These are phyloP conservation scores for Ogataea degrootiae DNA, from an alignment of 805 yeast species.

Conservation along the genomic window DNA sequence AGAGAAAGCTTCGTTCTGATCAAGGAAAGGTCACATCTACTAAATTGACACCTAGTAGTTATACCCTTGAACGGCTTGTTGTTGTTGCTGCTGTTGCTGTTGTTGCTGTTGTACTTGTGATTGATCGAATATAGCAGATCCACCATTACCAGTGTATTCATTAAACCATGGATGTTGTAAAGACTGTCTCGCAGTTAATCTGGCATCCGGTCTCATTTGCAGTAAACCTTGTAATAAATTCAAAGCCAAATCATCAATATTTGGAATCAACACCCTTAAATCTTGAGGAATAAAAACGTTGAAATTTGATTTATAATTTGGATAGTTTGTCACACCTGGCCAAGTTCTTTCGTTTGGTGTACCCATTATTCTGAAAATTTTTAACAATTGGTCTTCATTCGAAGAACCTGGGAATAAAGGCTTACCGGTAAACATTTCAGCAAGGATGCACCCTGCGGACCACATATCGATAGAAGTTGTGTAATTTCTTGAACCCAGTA, in stretches of 20 bases:
- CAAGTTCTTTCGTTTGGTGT: slow-evolving; percentile 94
- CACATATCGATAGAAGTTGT: slow-evolving; percentile 97
- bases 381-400: slow-evolving; percentile 90
- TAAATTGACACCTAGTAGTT: slow-evolving; percentile 3
- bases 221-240: slow-evolving; percentile 56
- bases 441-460: slow-evolving; percentile 98
- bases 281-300: slow-evolving; percentile 88
- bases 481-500: slow-evolving; percentile 91
- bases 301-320: slow-evolving; percentile 82
- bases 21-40: background rate
- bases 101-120: slow-evolving; percentile 6
- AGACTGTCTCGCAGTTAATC: slow-evolving; percentile 57
- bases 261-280: slow-evolving; percentile 61
- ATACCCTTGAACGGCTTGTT: slow-evolving; percentile 4
- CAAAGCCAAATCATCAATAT: slow-evolving; percentile 63
- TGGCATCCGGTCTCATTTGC: slow-evolving; percentile 58
- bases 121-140: slow-evolving; percentile 5
- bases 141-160: slow-evolving; percentile 45
- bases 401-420: slow-evolving; percentile 96
- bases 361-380: slow-evolving; percentile 90
- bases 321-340: slow-evolving; percentile 92
- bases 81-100: slow-evolving; percentile 7
- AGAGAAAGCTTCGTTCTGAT: too few species aligned
- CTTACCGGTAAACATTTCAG: slow-evolving; percentile 98
- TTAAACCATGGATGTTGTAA: slow-evolving; percentile 77